Base-by-base conservation (phyloP, 2,329 filamentous ascomycete species). In the Pseudopyricularia cyperi region DNA sequence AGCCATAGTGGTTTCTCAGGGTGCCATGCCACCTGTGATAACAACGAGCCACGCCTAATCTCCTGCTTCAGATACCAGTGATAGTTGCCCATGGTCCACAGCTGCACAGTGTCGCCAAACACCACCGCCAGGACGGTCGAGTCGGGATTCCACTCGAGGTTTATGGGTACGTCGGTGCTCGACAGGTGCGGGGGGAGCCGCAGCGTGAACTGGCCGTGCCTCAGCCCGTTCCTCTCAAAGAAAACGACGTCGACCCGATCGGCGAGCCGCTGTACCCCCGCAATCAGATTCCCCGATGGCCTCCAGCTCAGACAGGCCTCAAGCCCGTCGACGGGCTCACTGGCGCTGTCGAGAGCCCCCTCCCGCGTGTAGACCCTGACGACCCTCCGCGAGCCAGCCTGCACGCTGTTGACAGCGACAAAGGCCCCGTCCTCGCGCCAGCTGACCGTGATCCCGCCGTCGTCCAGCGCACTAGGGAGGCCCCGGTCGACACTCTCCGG, bases 31-130 rank as follows among this genome's bases (percentile, higher is more conserved):
- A 80, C 63, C 59, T 47, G 61, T 50, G 37, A 66, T 9, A 51
- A 60, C 3, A 60, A 58, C 12, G 59, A 60, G 7, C 65, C 59
- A 7, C 75, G 69, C 7, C 71, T 68, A 7, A 96, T 74, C 63
- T 96, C 89, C 64, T 95, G 89, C 69, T 98, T 98, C 15, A 98
- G 74, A 65, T 97, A 97, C 79, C 93, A 98, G 64, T 97, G 88
- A 59, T 98, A 98, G 65, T 98, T 98, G 19, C 89, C 87, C 76
- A 85, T 95, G 1, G 89, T 95, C 93, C 93, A 98, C 1, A 98
- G 71, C 63, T 98, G 93, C n/a, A 93, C 71, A 52, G 80, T 77
- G 57, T 89, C 79, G 32, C 73, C 71, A 58, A 90, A 80, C 1
- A 79, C 74, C n/a, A 96, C 83, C 6, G 91, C 89, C 46, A 98